Evolutionary conservation across 2,329 filamentous ascomycete species (phyloP).

Genomic region (Acephala macrosclerotiorum): DNA sequence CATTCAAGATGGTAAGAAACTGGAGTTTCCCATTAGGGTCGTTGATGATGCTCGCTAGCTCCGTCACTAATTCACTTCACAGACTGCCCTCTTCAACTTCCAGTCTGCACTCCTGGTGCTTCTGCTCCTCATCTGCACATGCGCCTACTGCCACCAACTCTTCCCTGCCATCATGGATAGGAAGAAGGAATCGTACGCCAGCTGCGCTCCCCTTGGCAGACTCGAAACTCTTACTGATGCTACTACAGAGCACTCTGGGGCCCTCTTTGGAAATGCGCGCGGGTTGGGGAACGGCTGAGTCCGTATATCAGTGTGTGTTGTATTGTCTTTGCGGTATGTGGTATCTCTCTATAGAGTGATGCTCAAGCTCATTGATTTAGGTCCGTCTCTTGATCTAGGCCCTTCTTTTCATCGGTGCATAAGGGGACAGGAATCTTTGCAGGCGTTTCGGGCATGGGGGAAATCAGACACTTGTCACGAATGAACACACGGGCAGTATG

Average conservation of each 20-base stretch:
- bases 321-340: slow-evolving; percentile 86
- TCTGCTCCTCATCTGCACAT: slow-evolving; percentile 94
- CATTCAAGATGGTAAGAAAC: neutral
- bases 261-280: slow-evolving; percentile 94
- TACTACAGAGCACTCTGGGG: slow-evolving; percentile 52
- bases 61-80: slow-evolving; percentile 23
- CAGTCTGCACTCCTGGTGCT: slow-evolving; percentile 94
- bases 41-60: neutral
- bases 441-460: slow-evolving; percentile 35
- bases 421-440: slow-evolving; percentile 24
- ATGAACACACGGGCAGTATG: neutral
- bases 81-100: slow-evolving; percentile 99
- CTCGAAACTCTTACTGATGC: slow-evolving; percentile 22
- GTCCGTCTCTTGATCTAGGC: slow-evolving; percentile 37
- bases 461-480: slow-evolving; percentile 4
- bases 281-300: slow-evolving; percentile 90
- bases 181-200: slow-evolving; percentile 84
- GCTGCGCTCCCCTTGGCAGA: slow-evolving; percentile 17
- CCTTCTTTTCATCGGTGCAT: slow-evolving; percentile 45
- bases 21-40: neutral
- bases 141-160: slow-evolving; percentile 89
- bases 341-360: neutral
- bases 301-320: slow-evolving; percentile 96
- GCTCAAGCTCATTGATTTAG: slow-evolving; percentile 33
- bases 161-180: slow-evolving; percentile 90